These are phyloP conservation scores for Fusarium penzigii DNA, from an alignment of 2,329 filamentous ascomycete species.

Conservation along the genomic window DNA sequence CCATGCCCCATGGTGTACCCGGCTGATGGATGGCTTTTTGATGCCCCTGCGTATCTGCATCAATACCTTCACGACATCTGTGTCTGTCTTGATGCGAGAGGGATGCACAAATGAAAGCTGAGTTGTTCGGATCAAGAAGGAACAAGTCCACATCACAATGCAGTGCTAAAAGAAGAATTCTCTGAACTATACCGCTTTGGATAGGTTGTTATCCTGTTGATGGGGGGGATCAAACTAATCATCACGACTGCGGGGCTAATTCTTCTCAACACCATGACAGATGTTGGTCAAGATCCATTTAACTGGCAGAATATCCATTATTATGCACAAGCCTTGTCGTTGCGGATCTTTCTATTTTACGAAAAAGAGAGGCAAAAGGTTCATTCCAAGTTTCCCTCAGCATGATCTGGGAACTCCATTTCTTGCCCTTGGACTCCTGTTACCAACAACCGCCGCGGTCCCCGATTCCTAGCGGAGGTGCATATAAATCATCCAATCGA, in stretches of 20 bases:
- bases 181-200: too few species aligned
- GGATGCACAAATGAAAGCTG: neutral
- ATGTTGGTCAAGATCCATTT: too few species aligned
- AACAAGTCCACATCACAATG: too few species aligned
- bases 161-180: too few species aligned
- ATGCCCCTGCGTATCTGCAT: neutral
- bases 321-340: too few species aligned
- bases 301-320: too few species aligned
- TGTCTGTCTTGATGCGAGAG: neutral
- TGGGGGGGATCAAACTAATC: too few species aligned
- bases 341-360: neutral
- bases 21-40: neutral
- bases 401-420: neutral
- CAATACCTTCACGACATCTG: too few species aligned
- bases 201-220: too few species aligned
- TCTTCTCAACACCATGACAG: too few species aligned
- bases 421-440: neutral
- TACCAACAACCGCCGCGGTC: neutral
- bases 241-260: too few species aligned
- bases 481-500: neutral
- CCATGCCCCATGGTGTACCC: neutral
- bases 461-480: neutral
- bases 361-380: neutral
- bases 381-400: neutral
- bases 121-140: neutral